Base-by-base conservation (phyloP, 2,329 filamentous ascomycete genomes). In the Penicillium sp. region DNA sequence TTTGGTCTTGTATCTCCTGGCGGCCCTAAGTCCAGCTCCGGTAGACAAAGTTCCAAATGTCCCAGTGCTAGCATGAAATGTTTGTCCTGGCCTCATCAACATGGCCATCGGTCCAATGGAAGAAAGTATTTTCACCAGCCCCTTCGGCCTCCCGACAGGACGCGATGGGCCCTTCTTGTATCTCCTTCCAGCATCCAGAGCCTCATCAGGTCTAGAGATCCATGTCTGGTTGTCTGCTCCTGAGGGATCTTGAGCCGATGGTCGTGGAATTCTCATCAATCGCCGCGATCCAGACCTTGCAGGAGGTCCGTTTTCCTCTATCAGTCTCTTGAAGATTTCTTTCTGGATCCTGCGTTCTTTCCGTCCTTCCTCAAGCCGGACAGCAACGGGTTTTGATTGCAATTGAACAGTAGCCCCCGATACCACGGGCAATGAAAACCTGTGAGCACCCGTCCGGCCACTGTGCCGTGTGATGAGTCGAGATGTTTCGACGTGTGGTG, bases 401-500 rank as follows among this genome's bases (percentile, higher is more conserved):
- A 33, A 7, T 6, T 33, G 31, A 3, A 33, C 31, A 20, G 31
- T 33, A 13, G 31, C 31, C 5, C 51, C 53, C 23, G 53, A 36
- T 21, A 67, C 58, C 19, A 67, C 55, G 1, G 64, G 65, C 5
- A 67, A 40, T 10, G 29, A 17, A 8, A 38, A 34, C 26, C 20
- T 54, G 18, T 40, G 39, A 25, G 25, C 31, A 11, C 33, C 31
- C 17, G 39, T 34, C 13, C 39, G 50, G 29, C 30, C 40, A 29
- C 46, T 45, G 18, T 45, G 57, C 39, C 57, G 68, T 13, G 58
- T 64, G 35, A 66, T 47, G 3, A 54, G 57, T 3, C 61, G 61
- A 28, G 67, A 58, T 26, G 70, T 53, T 23, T 68, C 64, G 16
- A 67, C 64, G 39, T 65, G 64, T 1, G 63, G 57, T 0, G 75